These are phyloP conservation scores for Boeremia exigua DNA, from an alignment of 2,329 filamentous ascomycete genomes.

Conservation along the genomic window DNA sequence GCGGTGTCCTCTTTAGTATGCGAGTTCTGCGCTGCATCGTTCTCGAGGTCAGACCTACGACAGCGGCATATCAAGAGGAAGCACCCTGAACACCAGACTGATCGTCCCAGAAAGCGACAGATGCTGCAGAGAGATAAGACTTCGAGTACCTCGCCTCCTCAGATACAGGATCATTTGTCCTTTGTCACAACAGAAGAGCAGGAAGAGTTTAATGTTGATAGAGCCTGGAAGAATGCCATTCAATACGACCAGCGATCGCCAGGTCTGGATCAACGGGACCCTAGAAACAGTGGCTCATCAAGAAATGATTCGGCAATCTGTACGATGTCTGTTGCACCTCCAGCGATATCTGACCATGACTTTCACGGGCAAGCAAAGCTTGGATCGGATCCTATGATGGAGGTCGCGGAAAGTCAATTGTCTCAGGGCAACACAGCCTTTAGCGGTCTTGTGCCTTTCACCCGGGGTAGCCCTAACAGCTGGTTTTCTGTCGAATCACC, in stretches of 20 bases:
- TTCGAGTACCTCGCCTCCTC: not conserved
- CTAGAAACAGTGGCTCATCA: too few species aligned
- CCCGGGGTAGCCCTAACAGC: conserved; percentile 17
- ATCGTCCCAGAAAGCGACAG: conserved; percentile 14
- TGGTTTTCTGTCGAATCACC: conserved; percentile 10
- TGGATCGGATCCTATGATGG: not conserved
- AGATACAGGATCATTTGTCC: not conserved
- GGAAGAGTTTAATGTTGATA: not conserved
- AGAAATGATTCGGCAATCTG: not conserved
- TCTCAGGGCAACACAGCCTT: not conserved
- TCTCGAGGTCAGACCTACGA: conserved; percentile 27
- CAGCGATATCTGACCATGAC: not conserved
- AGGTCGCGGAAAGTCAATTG: not conserved
- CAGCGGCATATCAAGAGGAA: conserved; percentile 29
- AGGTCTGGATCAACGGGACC: not conserved
- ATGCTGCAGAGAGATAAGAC: conserved; percentile 1
- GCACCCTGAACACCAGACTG: conserved; percentile 18
- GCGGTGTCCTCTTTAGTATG: conserved; percentile 20
- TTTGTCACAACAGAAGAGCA: conserved; percentile 4
- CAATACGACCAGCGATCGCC: not conserved
- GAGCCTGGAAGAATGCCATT: not conserved
- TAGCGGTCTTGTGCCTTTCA: conserved; percentile 8
- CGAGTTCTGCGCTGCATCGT: conserved; percentile 24
- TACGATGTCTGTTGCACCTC: not conserved
- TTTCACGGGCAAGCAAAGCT: not conserved